phyloP scores from a whole-genome alignment of 2,329 filamentous ascomycete genomes.

The Sphaerulina vaccinii region DNA sequence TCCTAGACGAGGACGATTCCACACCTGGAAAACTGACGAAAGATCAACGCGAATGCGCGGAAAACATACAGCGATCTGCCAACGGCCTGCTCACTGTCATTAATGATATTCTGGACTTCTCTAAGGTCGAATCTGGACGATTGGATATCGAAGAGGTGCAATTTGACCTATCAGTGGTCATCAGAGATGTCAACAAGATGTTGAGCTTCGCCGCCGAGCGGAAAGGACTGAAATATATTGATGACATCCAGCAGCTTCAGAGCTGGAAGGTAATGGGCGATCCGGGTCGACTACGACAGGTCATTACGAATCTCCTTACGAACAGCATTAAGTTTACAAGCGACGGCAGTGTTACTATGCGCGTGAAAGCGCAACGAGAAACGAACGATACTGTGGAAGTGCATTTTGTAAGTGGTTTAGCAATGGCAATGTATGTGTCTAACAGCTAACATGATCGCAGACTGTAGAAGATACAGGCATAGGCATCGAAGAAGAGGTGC shows the following conservation, averaged over 20 bases:
- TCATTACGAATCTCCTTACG: conserved; percentile 75
- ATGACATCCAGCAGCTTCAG: conserved; percentile 62
- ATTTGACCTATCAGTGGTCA: conserved; percentile 70
- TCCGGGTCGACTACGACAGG: conserved; percentile 78
- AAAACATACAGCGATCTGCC: conserved; percentile 75
- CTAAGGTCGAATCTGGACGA: conserved; percentile 73
- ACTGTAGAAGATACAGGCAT: conserved; percentile 76
- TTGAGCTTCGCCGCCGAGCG: conserved; percentile 79
- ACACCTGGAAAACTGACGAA: conserved; percentile 52
- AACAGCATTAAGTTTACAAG: conserved; percentile 76
- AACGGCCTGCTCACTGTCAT: conserved; percentile 83
- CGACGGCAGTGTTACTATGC: conserved; percentile 66
- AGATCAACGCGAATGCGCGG: conserved; percentile 73
- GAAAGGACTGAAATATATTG: conserved; percentile 71
- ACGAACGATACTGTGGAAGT: conserved; percentile 64
- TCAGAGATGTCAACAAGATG: conserved; percentile 82
- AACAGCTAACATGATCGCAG: not conserved
- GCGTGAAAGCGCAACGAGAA: conserved; percentile 63
- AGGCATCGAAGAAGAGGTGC: conserved; percentile 75
- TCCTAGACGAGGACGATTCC: conserved; percentile 57
- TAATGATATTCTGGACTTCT: conserved; percentile 88
- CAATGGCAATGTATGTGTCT: no score
- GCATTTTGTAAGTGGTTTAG: conserved; percentile 50
- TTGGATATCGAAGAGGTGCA: conserved; percentile 78
- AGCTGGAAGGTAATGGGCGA: conserved; percentile 79